phyloP scores from a whole-genome alignment of 2,329 filamentous ascomycete genomes.

The Apiospora kogelbergensis region DNA sequence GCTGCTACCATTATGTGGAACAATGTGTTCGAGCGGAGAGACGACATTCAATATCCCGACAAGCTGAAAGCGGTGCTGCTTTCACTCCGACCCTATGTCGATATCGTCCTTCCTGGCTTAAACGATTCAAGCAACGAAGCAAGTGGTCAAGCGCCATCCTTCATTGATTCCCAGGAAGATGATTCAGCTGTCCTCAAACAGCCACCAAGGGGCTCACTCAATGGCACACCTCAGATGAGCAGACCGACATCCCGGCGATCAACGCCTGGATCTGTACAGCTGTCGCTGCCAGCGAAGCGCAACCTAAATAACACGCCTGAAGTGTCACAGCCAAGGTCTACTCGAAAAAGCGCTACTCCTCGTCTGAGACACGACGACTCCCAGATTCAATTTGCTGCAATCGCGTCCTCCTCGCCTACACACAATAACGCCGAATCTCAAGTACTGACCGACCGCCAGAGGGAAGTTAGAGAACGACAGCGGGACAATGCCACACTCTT shows the following conservation, averaged over 20 bases:
- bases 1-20: conserved; percentile 65
- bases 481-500: conserved; percentile 66
- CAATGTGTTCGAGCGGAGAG: conserved; percentile 60
- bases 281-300: conserved; percentile 29
- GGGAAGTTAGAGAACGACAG: conserved; percentile 74
- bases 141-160: conserved; percentile 39
- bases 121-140: conserved; percentile 38
- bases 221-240: conserved; percentile 9
- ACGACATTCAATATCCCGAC: conserved; percentile 63
- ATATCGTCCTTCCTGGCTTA: conserved; percentile 46
- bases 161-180: conserved; percentile 54
- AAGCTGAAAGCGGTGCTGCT: conserved; percentile 62
- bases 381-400: conserved; percentile 73
- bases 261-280: conserved; percentile 34
- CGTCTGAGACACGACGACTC: conserved; percentile 77
- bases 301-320: conserved; percentile 25
- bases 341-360: conserved; percentile 43
- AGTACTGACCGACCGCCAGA: conserved; percentile 75
- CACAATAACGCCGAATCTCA: conserved; percentile 63
- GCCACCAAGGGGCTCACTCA: conserved; percentile 20
- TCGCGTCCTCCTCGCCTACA: conserved; percentile 58
- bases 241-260: conserved; percentile 25
- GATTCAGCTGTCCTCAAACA: conserved; percentile 35
- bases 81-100: conserved; percentile 54
- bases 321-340: conserved; percentile 27